Percentiles rank a stretch among this genome's conserved stretches.
These are phyloP conservation scores for Colletotrichum neosansevieriae DNA, from an alignment of 2,329 filamentous ascomycete genomes.

Conservation along the genomic window DNA sequence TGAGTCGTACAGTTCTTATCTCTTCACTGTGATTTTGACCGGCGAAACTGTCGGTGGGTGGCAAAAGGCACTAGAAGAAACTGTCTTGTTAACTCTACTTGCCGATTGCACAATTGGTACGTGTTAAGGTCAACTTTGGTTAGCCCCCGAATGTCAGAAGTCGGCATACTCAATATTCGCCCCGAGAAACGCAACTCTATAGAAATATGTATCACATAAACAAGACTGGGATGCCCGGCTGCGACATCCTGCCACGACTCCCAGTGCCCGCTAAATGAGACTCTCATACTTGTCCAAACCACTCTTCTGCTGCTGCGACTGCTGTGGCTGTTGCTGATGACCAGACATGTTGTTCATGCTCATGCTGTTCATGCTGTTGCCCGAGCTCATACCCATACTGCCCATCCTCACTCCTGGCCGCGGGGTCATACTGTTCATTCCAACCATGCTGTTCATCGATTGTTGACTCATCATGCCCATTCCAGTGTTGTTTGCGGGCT, in stretches of 20 bases:
- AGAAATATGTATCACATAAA: conserved; percentile 19
- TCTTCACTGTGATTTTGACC: background rate
- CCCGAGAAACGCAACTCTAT: conserved; percentile 14
- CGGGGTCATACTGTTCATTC: conserved; percentile 38
- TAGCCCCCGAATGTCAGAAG: background rate
- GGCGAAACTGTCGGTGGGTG: background rate
- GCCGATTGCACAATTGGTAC: background rate
- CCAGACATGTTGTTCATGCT: conserved; percentile 43
- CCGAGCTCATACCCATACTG: conserved; percentile 46
- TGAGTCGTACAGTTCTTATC: conserved; percentile 16
- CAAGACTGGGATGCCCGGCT: conserved; percentile 22
- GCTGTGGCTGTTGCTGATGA: conserved; percentile 44
- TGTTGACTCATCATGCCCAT: conserved; percentile 39
- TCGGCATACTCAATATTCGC: background rate
- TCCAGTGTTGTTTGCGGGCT: conserved; percentile 26
- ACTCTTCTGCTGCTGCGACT: conserved; percentile 57
- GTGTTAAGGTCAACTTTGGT: background rate
- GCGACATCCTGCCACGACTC: conserved; percentile 10
- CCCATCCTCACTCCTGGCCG: conserved; percentile 37
- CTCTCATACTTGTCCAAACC: conserved; percentile 78
- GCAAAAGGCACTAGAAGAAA: no score
- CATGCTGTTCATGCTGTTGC: conserved; percentile 47
- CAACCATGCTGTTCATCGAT: conserved; percentile 23
- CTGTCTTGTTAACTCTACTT: background rate
- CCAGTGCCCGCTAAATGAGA: conserved; percentile 60